Base-by-base conservation (phyloP, 768 basidiomycete genomes). In the Pleurotus salmoneostramineus region DNA sequence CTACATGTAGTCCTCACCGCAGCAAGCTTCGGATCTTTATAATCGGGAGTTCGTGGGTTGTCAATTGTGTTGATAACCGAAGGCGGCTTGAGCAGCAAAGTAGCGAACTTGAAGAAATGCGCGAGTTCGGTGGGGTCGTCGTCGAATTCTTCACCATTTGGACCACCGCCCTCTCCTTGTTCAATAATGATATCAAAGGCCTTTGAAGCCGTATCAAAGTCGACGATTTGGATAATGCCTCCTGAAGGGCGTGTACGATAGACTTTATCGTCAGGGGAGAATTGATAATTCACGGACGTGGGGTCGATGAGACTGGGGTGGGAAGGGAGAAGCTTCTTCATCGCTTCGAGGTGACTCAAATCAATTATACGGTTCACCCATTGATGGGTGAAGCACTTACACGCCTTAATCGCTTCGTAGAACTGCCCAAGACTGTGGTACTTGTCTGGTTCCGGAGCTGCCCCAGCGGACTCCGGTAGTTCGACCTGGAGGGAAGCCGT, bases 111-210 rank as follows among this genome's bases (percentile, higher is more conserved):
- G 45, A 12, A 50, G 56, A 37, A 61, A 58, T n/a, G 42, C 12
- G 34, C 51, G 43, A 37, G 33, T 40, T 65, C 62, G 48, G 46
- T 45, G 46, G 67, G 67, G n/a, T 67, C 62, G 33, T 62, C 61
- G 42, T 63, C 67, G 47, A 67, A 66, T 32, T 61, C 52, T 43
- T 63, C 54, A 31, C 66, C 65, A 15, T 59, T 50, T 21, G 58
- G 56, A 10, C 56, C 51, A 15, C 56, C 59, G 7, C 68, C 68
- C 54, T 69, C 68, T 11, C 68, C 68, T 60, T 69, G 64, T 21
- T 66, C 60, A 43, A 66, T 63, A 47, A 67, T 67, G 5, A 56
- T 58, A 8, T 62, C 50, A 33, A 69, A 40, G 4, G 68, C 68
- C 6, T 49, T 27, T 10, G 60, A 35, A 14, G 68, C 64, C 14